A percentile compares a stretch with the other conserved stretches of the same genome.
These are phyloP conservation scores for Neurospora intermedia DNA, from an alignment of 495 filamentous ascomycete species.

Conservation along the genomic window DNA sequence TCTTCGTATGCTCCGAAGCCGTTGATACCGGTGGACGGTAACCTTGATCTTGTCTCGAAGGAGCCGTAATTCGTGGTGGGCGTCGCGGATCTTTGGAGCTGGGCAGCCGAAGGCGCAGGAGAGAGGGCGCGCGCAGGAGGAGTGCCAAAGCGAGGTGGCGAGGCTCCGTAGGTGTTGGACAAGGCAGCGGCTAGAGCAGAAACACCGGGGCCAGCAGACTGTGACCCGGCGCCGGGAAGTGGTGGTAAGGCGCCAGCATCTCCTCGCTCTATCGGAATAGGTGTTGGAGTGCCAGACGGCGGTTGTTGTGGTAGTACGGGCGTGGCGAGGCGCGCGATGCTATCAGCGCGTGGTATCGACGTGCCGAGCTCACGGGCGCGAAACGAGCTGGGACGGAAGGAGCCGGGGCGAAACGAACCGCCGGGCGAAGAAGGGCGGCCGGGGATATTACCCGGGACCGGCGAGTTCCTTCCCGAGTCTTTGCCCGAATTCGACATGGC, in stretches of 20 bases:
- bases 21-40: slow-evolving; percentile 21
- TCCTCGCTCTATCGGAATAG: slow-evolving; percentile 17
- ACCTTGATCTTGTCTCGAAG: slow-evolving; percentile 51
- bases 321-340: slow-evolving; percentile 62
- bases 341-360: slow-evolving; percentile 49
- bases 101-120: slow-evolving; percentile 35
- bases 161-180: slow-evolving; percentile 50
- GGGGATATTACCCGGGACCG: slow-evolving; percentile 11
- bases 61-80: slow-evolving; percentile 64
- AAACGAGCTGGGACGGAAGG: slow-evolving; percentile 28
- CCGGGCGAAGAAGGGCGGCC: slow-evolving; percentile 32
- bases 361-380: slow-evolving; percentile 29
- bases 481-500: slow-evolving; percentile 28
- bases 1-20: slow-evolving; percentile 54
- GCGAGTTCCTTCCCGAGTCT: slow-evolving; percentile 20
- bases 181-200: slow-evolving; percentile 69
- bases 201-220: slow-evolving; percentile 52
- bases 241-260: slow-evolving; percentile 34
- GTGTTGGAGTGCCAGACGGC: slow-evolving; percentile 35
- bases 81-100: slow-evolving; percentile 36
- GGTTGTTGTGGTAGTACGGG: slow-evolving; percentile 43
- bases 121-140: slow-evolving; percentile 44
- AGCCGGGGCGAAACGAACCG: slow-evolving; percentile 20
- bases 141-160: slow-evolving; percentile 51
- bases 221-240: slow-evolving; percentile 40